phyloP scores from a whole-genome alignment of 495 filamentous ascomycete genomes.

The Poronia punctata region DNA sequence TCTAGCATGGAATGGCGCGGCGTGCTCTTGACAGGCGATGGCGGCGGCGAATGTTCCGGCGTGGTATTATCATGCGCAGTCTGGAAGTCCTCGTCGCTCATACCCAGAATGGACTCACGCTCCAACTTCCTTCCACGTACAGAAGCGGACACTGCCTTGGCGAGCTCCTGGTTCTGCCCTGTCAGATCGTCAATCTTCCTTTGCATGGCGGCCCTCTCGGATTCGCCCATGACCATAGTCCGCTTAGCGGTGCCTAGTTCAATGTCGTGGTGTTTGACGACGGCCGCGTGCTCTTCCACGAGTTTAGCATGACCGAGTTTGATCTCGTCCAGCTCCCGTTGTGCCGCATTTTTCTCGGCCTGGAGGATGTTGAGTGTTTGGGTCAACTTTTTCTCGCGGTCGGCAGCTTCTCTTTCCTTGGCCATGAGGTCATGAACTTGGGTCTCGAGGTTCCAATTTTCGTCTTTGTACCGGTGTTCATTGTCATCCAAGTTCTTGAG shows the following conservation, averaged over 20 bases:
- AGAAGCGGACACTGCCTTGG: conserved; percentile 62
- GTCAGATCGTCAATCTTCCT: conserved; percentile 79
- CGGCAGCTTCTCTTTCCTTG: conserved; percentile 59
- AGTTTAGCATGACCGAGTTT: conserved; percentile 70
- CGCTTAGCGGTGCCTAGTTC: conserved; percentile 75
- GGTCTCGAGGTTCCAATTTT: conserved; percentile 94
- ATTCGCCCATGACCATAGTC: conserved; percentile 63
- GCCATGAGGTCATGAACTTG: conserved; percentile 75
- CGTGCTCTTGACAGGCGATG: conserved; percentile 83
- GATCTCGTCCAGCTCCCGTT: conserved; percentile 83
- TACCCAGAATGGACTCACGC: conserved; percentile 48
- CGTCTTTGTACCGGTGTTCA: conserved; percentile 91
- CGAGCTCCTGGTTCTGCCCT: conserved; percentile 82
- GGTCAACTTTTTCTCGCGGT: conserved; percentile 72
- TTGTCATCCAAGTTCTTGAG: conserved; percentile 80
- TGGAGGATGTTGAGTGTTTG: conserved; percentile 59
- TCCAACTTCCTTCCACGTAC: conserved; percentile 59
- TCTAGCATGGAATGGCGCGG: conserved; percentile 85
- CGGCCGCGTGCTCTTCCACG: conserved; percentile 65
- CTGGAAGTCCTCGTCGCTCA: conserved; percentile 56
- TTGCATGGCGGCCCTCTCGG: conserved; percentile 66
- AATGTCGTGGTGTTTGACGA: conserved; percentile 77
- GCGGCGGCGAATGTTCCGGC: conserved; percentile 83
- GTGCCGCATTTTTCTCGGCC: conserved; percentile 66
- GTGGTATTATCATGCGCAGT: conserved; percentile 62